Evolutionary conservation across 2,329 filamentous ascomycete species (phyloP).

Genomic region (Cladosporium sp.): DNA sequence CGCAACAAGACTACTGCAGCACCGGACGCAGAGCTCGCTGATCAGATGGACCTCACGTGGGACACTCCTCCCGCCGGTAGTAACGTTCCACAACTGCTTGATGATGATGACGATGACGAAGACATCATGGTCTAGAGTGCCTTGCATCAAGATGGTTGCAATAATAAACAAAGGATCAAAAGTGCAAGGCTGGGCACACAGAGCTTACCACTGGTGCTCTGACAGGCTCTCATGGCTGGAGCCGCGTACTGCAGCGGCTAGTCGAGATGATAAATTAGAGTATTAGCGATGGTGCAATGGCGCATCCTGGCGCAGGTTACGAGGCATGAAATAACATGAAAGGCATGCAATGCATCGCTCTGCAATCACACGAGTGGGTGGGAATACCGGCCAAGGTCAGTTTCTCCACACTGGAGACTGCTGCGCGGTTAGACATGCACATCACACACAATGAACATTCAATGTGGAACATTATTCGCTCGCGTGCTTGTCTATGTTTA

Average conservation of each 20-base stretch:
- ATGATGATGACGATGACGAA: constrained; percentile 22
- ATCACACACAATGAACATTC: not conserved
- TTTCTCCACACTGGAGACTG: not conserved
- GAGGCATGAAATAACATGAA: constrained; percentile 6
- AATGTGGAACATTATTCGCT: not conserved
- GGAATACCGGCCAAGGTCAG: not conserved
- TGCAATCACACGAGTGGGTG: not conserved
- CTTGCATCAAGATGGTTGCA: not conserved
- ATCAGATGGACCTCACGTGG: constrained; percentile 34
- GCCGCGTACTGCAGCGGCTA: not conserved
- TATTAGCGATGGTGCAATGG: constrained; percentile 12
- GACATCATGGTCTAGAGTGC: constrained; percentile 29
- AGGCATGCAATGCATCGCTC: not conserved
- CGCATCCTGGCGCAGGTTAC: constrained; percentile 8
- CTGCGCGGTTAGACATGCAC: not conserved
- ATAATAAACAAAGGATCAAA: too few species aligned
- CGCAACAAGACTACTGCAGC: constrained; percentile 39
- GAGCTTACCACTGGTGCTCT: not conserved
- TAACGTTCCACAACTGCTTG: constrained; percentile 9
- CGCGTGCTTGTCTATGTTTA: not conserved
- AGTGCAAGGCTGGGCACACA: too few species aligned
- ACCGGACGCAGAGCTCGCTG: constrained; percentile 29
- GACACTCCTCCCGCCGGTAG: constrained; percentile 18
- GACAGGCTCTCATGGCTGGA: not conserved
- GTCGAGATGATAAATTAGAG: not conserved